Conservation (phyloP, 2,329 filamentous ascomycete species). For the Diaporthe sp. region DNA sequence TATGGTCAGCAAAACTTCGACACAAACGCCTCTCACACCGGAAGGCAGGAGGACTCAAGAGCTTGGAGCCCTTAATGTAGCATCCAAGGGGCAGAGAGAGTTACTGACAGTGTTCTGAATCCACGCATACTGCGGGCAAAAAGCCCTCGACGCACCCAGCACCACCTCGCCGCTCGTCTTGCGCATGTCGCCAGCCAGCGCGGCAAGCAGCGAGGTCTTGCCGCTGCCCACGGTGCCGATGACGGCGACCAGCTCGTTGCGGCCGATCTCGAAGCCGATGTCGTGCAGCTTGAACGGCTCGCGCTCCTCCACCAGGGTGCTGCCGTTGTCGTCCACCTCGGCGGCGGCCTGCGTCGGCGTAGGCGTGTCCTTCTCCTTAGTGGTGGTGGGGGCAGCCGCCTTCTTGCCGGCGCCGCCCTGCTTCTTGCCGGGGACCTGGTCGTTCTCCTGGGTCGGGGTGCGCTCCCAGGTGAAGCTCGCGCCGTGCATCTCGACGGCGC, state of each 20-base stretch:
- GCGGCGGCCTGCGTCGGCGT: slow-evolving; percentile 34
- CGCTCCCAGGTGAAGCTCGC: slow-evolving; percentile 92
- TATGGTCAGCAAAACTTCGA: slow-evolving; percentile 4
- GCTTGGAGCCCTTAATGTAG: too few species aligned
- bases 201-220: slow-evolving; percentile 90
- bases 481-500: slow-evolving; percentile 78
- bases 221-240: slow-evolving; percentile 92
- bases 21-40: too few species aligned
- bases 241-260: slow-evolving; percentile 85
- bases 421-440: slow-evolving; percentile 54
- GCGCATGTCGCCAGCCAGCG: slow-evolving; percentile 94
- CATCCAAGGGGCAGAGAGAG: too few species aligned
- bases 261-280: slow-evolving; percentile 76
- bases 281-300: slow-evolving; percentile 81
- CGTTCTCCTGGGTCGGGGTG: slow-evolving; percentile 50
- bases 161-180: slow-evolving; percentile 81
- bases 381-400: slow-evolving; percentile 53
- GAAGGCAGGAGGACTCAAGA: too few species aligned
- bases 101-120: slow-evolving; percentile 82
- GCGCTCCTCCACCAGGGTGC: slow-evolving; percentile 66
- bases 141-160: slow-evolving; percentile 85
- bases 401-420: slow-evolving; percentile 57
- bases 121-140: slow-evolving; percentile 98
- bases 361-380: slow-evolving; percentile 50
- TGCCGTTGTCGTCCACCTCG: slow-evolving; percentile 59